Conservation (phyloP, 2,329 filamentous ascomycete species). For the Sordariomycetes sp. region DNA sequence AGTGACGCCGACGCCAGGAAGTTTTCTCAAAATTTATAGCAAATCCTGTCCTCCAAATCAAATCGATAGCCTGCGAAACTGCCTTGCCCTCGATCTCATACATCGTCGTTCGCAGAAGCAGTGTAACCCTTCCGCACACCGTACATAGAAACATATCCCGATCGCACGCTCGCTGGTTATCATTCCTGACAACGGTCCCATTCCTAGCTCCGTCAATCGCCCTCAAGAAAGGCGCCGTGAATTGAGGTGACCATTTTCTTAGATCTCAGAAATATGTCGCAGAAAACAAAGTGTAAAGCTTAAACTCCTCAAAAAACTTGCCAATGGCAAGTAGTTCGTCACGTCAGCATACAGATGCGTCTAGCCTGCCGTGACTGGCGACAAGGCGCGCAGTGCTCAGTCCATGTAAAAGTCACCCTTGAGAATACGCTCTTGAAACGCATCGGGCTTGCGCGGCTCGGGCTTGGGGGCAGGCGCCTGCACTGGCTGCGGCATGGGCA, state of each 20-base stretch:
- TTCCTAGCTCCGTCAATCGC: too few species aligned
- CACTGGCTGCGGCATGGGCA: conserved; percentile 45
- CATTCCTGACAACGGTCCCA: too few species aligned
- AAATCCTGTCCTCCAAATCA: not conserved
- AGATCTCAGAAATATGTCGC: too few species aligned
- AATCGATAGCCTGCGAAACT: too few species aligned
- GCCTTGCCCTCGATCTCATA: not conserved
- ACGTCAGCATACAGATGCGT: not conserved
- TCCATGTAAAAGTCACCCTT: conserved; percentile 99
- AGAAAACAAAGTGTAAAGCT: too few species aligned
- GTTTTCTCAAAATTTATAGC: not conserved
- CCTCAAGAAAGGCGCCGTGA: too few species aligned
- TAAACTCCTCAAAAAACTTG: not conserved
- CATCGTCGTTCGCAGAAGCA: not conserved
- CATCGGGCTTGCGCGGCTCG: conserved; percentile 68
- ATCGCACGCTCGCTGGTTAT: too few species aligned
- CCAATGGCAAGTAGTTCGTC: not conserved
- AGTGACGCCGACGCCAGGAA: not conserved
- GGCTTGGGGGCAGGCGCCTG: conserved; percentile 35
- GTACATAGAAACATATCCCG: too few species aligned
- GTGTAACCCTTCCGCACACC: too few species aligned
- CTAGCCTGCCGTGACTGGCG: not conserved
- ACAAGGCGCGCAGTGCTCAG: conserved; percentile 29
- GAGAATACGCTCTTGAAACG: conserved; percentile 92
- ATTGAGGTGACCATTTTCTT: too few species aligned